Percentiles rank a stretch among this genome's conserved stretches.
Evolutionary conservation across 371 early-diverging fungal genomes (phyloP).

Genomic region (Mucor circinelloides): DNA sequence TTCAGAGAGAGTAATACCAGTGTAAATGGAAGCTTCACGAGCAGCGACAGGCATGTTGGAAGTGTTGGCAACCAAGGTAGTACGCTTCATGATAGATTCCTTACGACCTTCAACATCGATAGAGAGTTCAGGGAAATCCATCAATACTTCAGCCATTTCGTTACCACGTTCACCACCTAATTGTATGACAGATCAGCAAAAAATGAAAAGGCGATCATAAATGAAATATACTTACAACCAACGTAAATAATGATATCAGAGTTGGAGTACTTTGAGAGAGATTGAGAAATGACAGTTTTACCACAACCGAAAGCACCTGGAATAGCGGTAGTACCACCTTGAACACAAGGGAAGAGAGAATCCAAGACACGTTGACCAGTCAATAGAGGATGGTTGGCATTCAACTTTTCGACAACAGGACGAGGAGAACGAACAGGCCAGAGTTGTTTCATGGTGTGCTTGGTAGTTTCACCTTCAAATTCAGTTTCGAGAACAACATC

Average conservation of each 20-base stretch:
- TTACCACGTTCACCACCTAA: slow-evolving; percentile 99
- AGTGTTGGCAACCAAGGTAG: slow-evolving; percentile 99
- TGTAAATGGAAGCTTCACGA: slow-evolving; percentile 99
- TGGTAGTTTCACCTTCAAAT: slow-evolving; percentile 87
- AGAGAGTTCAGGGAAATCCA: slow-evolving; percentile 99
- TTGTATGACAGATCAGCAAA: not conserved
- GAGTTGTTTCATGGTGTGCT: slow-evolving; percentile 95
- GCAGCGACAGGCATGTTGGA: slow-evolving; percentile 99
- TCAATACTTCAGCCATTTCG: slow-evolving; percentile 99
- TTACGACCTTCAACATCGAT: slow-evolving; percentile 91
- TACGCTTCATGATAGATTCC: slow-evolving; percentile 99
- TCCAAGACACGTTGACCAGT: slow-evolving; percentile 99
- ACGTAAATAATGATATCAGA: slow-evolving; percentile 99
- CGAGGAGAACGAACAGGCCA: slow-evolving; percentile 99
- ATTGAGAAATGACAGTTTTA: slow-evolving; percentile 99
- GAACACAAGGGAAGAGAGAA: slow-evolving; percentile 99
- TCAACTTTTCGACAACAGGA: slow-evolving; percentile 96
- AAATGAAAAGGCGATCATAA: not conserved
- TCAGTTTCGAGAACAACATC: slow-evolving; percentile 96
- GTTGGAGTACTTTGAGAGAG: slow-evolving; percentile 99
- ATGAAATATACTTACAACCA: slow-evolving; percentile 74
- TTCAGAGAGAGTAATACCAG: slow-evolving; percentile 99
- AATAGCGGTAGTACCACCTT: slow-evolving; percentile 99
- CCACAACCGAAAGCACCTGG: slow-evolving; percentile 99
- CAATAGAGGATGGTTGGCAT: slow-evolving; percentile 96